Base-by-base conservation (phyloP, 2,329 filamentous ascomycete species). In the Ceratocystis alfenasii region DNA sequence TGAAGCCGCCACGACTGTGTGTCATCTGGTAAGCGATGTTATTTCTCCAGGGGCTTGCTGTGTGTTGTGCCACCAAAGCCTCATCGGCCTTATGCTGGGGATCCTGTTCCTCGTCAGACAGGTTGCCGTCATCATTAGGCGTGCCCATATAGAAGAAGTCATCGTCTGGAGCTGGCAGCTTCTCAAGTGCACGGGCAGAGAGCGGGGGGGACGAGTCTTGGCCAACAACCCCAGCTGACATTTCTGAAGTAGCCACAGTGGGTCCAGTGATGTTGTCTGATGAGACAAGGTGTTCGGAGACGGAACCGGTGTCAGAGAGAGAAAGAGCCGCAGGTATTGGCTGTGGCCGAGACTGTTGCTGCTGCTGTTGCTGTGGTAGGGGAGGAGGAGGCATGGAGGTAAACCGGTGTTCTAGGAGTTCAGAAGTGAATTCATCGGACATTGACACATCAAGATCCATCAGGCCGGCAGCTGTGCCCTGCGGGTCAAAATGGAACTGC, bases 71-170 rank as follows among this genome's bases (percentile, higher is more conserved):
- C n/a, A 75, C 64, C 50, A 74, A 77, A 74, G 36, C 77, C 75
- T 65, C 59, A n/a, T 62, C 64, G 15, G 55, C 36, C 3, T 57
- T 20, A 10, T 48, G 44, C 33, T 77, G 75, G 64, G 76, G 75
- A 17, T 87, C 84, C 65, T 88, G 84, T 48, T 70, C 69, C 41
- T 86, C 83, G 44, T 87, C 83, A 22, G 86, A 84, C 1, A 83
- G 84, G 44, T 84, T 83, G 8, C 76, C 78, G 76, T 86, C 82
- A 25, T 81, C 84, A n/a, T 78, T 80, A 68, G 86, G 84, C 65
- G 87, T 84, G 48, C 83, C 82, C 65, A 78, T 78, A 62, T 81
- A 77, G 69, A 81, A 79, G 65, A 80, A 78, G 66, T 78, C 8
- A 15, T 59, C 59, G 15, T 50, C 44, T 22, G 30, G 25, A 5